Evolutionary conservation across 2,329 filamentous ascomycete species (phyloP), one percentile per base, ranked within the genome.

Genomic region (Penicillium aurantiogriseum): DNA sequence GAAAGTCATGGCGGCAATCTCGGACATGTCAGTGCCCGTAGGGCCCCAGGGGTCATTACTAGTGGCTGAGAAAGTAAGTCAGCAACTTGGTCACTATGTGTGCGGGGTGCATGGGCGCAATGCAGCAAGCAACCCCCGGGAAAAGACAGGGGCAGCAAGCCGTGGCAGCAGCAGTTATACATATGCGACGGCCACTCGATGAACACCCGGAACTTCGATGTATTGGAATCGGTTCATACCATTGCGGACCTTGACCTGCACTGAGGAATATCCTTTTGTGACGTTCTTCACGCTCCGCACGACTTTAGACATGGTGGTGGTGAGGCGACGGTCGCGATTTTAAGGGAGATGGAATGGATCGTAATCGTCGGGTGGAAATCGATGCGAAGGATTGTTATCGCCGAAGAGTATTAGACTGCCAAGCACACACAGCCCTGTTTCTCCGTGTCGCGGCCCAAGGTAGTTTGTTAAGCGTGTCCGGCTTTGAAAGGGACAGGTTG

Each of bases 31-130:
- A 58, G 92, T 96, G 59, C 94, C 94, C 43, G 93, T 96, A 51
- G 94, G 94, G 65, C 94, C 94, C 94, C 94, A 99, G 79, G 92
- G 91, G 73, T 97, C 94, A 75, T 99, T 99, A 79, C 92, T 97
- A 61, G 94, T 99, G 62, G 94, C 94, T 97, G 74, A 59, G 65
- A n/a, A 49, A 19, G n/a, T 25, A 9, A 23, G 57, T 64, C 54
- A 69, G 66, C 44, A 60, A 43, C 19, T 19, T 51, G 10, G 5
- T 42, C n/a, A 29, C n/a, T 33, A 51, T 53, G 21, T 43, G 25
- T 25, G 48, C 45, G 51, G 51, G 21, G 38, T 43, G 51, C 29
- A 48, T 38, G 29, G 23, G 58, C 39, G 23, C 25, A 54, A 35
- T 57, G 44, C 42, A 45, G 48, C 54, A 50, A 33, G 43, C 56